Evolutionary conservation across 2,329 filamentous ascomycete genomes (phyloP).

Genomic region (Xylariaceae sp.): DNA sequence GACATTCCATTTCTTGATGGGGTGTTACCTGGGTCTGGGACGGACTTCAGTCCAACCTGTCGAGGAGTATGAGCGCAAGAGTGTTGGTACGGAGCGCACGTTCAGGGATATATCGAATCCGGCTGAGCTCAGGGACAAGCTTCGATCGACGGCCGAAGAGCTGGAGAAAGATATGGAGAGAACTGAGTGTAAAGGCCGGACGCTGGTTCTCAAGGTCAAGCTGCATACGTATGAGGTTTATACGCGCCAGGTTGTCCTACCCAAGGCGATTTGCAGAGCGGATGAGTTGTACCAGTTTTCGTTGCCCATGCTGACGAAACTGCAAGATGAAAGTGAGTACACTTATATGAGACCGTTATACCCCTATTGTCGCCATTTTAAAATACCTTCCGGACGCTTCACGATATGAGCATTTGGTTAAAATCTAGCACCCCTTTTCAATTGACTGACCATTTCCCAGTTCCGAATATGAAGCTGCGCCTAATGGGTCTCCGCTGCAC

Average conservation of each 20-base stretch:
- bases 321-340: conserved; percentile 64
- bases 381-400: no score
- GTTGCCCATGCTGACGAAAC: conserved; percentile 74
- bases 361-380: not conserved
- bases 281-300: conserved; percentile 80
- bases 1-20: conserved; percentile 77
- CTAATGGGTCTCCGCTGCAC: conserved; percentile 88
- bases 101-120: conserved; percentile 75
- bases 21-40: conserved; percentile 80
- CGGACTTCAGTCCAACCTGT: conserved; percentile 79
- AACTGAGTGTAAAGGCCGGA: conserved; percentile 83
- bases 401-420: no score
- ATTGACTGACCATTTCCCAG: not conserved
- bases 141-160: conserved; percentile 76
- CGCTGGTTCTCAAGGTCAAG: conserved; percentile 86
- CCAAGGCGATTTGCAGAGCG: conserved; percentile 64
- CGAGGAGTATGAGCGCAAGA: conserved; percentile 87
- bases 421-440: no score
- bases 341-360: not conserved
- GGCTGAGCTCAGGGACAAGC: conserved; percentile 64
- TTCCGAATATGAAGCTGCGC: conserved; percentile 70
- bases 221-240: conserved; percentile 89
- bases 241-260: conserved; percentile 72
- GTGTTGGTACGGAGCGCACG: conserved; percentile 87
- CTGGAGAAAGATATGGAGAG: conserved; percentile 77